A percentile compares a stretch with the other conserved stretches of the same genome.
phyloP scores from a whole-genome alignment of 306 rosid species.

The Macrotyloma uniflorum region DNA sequence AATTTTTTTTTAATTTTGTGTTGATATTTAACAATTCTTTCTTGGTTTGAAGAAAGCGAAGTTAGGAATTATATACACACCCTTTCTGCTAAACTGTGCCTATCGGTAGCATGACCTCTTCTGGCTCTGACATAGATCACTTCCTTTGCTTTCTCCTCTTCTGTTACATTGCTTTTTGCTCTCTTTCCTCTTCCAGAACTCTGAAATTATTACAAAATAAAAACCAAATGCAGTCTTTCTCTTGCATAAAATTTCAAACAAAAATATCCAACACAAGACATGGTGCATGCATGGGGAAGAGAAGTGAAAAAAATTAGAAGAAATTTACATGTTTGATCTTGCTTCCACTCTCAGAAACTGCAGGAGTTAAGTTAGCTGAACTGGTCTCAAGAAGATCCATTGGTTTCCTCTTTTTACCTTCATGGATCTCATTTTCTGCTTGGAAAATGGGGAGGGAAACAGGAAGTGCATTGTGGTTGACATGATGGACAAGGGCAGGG shows the following conservation, averaged over 20 bases:
- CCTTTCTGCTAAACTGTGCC: conserved; percentile 99
- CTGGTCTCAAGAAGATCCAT: conserved; percentile 56
- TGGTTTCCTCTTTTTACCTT: conserved; percentile 64
- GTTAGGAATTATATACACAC: conserved; percentile 49
- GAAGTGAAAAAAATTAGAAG: not conserved
- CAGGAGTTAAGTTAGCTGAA: conserved; percentile 68
- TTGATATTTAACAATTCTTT: not conserved
- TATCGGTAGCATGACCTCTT: conserved; percentile 99
- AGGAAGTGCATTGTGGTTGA: conserved; percentile 42
- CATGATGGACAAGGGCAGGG: conserved; percentile 40
- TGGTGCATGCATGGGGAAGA: not conserved
- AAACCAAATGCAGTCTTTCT: not conserved
- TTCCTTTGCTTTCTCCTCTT: conserved; percentile 70
- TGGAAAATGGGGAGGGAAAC: conserved; percentile 28
- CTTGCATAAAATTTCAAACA: not conserved
- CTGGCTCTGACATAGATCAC: conserved; percentile 97
- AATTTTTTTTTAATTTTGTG: not conserved
- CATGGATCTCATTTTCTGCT: conserved; percentile 46
- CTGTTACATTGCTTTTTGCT: conserved; percentile 52
- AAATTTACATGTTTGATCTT: conserved; percentile 52
- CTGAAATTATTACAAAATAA: conserved; percentile 47
- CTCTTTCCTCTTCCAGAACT: conserved; percentile 69
- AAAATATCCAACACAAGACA: not conserved
- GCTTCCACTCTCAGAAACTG: conserved; percentile 61
- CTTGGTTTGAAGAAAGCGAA: not conserved